These are phyloP conservation scores for Starmerella sp. DNA, from an alignment of 805 yeast genomes.

Conservation along the genomic window DNA sequence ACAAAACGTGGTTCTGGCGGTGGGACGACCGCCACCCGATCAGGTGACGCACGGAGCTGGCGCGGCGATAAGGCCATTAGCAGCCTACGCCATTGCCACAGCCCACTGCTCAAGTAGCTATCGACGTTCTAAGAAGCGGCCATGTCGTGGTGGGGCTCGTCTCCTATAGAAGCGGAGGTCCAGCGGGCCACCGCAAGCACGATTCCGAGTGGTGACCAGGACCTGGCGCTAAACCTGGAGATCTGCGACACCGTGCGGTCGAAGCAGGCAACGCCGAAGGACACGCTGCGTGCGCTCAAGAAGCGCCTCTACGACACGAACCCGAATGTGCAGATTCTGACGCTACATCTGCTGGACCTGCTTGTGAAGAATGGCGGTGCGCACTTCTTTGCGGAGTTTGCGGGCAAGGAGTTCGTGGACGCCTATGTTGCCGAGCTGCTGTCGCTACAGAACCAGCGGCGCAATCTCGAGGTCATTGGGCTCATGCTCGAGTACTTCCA, in stretches of 20 bases:
- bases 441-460: slow-evolving; percentile 30
- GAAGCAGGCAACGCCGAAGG: slow-evolving; percentile 64
- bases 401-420: slow-evolving; percentile 78
- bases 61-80: not conserved
- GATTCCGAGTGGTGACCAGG: slow-evolving; percentile 87
- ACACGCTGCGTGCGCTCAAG: slow-evolving; percentile 75
- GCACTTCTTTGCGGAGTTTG: slow-evolving; percentile 67
- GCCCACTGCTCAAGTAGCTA: not conserved
- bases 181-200: slow-evolving; percentile 44
- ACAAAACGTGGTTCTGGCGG: not conserved
- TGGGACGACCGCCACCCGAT: not conserved
- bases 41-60: not conserved
- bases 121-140: too few species aligned
- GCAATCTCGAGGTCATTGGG: slow-evolving; percentile 45
- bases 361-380: slow-evolving; percentile 89
- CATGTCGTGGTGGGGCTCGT: slow-evolving; percentile 31
- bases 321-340: slow-evolving; percentile 68
- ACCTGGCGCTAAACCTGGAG: slow-evolving; percentile 59
- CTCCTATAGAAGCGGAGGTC: slow-evolving; percentile 49
- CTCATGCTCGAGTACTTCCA: slow-evolving; percentile 55
- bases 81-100: slow-evolving; percentile 1
- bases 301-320: slow-evolving; percentile 58
- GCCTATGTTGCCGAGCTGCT: slow-evolving; percentile 56
- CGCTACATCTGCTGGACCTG: slow-evolving; percentile 68
- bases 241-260: slow-evolving; percentile 78